Conservation (phyloP, 306 rosid species). For the Luffa acutangula region DNA sequence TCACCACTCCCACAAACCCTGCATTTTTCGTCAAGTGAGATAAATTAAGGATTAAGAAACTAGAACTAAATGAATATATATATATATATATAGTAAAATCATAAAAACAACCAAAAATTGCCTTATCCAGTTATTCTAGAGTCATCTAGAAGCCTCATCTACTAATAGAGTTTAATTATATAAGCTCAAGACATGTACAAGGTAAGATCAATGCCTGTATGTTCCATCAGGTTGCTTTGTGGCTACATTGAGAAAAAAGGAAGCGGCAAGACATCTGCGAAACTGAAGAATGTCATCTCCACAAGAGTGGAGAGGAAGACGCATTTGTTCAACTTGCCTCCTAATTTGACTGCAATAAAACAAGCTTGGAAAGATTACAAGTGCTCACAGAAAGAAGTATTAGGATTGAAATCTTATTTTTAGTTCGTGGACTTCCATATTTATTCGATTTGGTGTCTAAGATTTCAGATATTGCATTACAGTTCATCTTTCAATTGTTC, state of each 20-base stretch:
- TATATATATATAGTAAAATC: background rate
- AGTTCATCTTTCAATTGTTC: too few relatives aligned
- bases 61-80: background rate
- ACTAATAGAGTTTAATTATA: background rate
- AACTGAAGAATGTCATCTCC: slow-evolving; percentile 72
- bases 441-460: too few relatives aligned
- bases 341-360: slow-evolving; percentile 53
- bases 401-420: background rate
- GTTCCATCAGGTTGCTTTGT: slow-evolving; percentile 81
- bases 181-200: background rate
- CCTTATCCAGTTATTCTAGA: background rate
- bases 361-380: slow-evolving; percentile 16
- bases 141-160: background rate
- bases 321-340: slow-evolving; percentile 66
- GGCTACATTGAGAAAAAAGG: slow-evolving; percentile 81
- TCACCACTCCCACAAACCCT: slow-evolving; percentile 80
- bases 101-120: background rate
- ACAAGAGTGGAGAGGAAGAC: slow-evolving; percentile 53
- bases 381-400: background rate
- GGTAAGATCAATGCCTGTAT: slow-evolving; percentile 36
- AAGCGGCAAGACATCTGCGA: slow-evolving; percentile 86
- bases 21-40: slow-evolving; percentile 17
- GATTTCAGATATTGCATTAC: too few relatives aligned
- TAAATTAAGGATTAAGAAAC: background rate
- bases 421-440: too few relatives aligned